These are phyloP conservation scores for Geotrichum citri-aurantii DNA, from an alignment of 1,139 yeast genomes.

Conservation along the genomic window DNA sequence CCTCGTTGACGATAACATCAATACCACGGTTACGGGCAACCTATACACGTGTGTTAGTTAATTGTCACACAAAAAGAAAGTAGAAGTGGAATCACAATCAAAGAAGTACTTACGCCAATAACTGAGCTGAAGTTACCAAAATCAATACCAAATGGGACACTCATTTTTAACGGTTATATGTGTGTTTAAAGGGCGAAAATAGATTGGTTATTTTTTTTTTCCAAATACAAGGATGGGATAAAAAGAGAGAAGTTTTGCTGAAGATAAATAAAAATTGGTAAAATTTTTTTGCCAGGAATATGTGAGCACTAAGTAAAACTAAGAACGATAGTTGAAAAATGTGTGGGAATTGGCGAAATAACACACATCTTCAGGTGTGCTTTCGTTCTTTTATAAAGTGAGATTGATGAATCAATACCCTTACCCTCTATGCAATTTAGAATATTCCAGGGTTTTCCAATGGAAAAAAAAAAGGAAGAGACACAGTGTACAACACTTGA, in stretches of 20 bases:
- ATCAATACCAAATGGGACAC: conserved; percentile 97
- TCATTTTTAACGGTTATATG: conserved; percentile 42
- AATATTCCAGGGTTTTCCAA: conserved; percentile 12
- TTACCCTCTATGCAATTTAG: conserved; percentile 5
- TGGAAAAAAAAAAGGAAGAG: not conserved
- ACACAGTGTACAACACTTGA: not conserved
- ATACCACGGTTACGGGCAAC: conserved; percentile 97
- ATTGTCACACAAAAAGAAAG: not conserved
- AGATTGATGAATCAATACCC: not conserved
- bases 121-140: conserved; percentile 86
- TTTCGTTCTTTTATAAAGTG: not conserved
- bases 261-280: not conserved
- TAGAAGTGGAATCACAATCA: conserved; percentile 6
- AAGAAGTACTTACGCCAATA: conserved; percentile 50
- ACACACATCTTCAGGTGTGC: not conserved
- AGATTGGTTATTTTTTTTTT: not conserved
- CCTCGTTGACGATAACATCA: conserved; percentile 96
- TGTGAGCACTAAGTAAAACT: conserved; percentile 8
- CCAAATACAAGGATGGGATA: not conserved
- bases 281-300: conserved; percentile 9
- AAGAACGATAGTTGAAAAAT: conserved; percentile 1
- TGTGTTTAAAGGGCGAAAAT: not conserved
- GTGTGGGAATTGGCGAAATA: not conserved
- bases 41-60: not conserved
- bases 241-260: conserved; percentile 2